phyloP scores from a whole-genome alignment of 2,329 filamentous ascomycete species.

The Colletotrichum eleusines region DNA sequence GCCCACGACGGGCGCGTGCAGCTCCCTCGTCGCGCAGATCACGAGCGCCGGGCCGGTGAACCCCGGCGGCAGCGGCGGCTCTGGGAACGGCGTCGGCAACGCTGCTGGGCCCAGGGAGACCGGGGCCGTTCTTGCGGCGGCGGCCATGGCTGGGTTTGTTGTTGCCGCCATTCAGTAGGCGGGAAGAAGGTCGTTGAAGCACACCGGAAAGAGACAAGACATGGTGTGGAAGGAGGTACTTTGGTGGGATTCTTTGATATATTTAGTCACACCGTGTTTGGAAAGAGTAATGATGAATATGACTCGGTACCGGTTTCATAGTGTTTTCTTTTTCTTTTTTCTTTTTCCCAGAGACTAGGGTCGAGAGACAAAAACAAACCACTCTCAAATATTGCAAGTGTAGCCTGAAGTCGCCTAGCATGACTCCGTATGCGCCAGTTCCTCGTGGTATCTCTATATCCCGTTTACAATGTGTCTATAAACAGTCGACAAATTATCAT shows the following conservation, averaged over 20 bases:
- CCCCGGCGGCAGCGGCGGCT: background rate
- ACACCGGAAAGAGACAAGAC: background rate
- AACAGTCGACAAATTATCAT: constrained; percentile 19
- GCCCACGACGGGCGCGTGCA: constrained; percentile 32
- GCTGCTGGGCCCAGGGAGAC: constrained; percentile 31
- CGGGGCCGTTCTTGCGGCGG: constrained; percentile 25
- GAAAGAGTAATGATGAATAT: background rate
- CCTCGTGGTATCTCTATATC: constrained; percentile 5
- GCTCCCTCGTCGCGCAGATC: constrained; percentile 35
- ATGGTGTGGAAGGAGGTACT: too few relatives aligned
- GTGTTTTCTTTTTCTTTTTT: too few relatives aligned
- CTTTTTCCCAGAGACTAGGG: too few relatives aligned
- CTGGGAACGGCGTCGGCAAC: background rate
- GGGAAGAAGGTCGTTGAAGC: accelerated
- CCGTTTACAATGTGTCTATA: background rate
- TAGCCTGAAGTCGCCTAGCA: background rate
- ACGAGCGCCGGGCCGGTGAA: constrained; percentile 33
- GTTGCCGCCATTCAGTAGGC: constrained; percentile 25
- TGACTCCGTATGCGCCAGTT: constrained; percentile 9
- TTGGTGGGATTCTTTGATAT: background rate
- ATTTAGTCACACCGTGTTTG: background rate
- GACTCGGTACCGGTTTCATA: background rate
- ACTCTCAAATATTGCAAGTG: background rate
- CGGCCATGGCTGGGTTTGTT: constrained; percentile 26
- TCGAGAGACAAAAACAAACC: background rate